Conservation (phyloP, 345 rosid species). For the Boechera stricta region DNA sequence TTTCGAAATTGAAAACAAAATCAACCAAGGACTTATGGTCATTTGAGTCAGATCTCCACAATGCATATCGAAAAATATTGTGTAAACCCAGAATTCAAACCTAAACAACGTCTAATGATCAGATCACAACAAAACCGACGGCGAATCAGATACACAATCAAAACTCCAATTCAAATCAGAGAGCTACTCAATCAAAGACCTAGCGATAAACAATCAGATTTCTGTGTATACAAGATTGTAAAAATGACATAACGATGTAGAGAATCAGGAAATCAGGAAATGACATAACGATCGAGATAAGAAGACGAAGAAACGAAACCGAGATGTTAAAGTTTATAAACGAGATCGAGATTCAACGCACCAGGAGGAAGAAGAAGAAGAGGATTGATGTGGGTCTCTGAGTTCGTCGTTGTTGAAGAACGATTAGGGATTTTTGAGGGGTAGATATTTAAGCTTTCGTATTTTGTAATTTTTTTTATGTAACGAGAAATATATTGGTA, state of each 20-base stretch:
- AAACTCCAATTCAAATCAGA: conserved; percentile 11
- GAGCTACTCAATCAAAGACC: conserved; percentile 1
- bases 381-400: not conserved
- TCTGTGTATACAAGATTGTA: not conserved
- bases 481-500: too few species aligned
- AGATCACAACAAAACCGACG: conserved; percentile 22
- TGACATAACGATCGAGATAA: not conserved
- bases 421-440: too few species aligned
- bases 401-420: not conserved
- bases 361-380: conserved; percentile 38
- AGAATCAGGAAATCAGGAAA: not conserved
- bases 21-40: not conserved
- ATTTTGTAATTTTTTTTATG: too few species aligned
- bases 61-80: conserved; percentile 18
- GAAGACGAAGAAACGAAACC: not conserved
- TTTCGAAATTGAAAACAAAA: conserved; percentile 10
- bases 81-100: conserved; percentile 5
- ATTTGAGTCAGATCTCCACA: conserved; percentile 28
- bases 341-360: conserved; percentile 26
- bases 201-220: not conserved
- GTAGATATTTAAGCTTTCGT: too few species aligned
- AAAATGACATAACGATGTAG: conserved; percentile 2
- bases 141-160: conserved; percentile 23
- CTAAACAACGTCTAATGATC: conserved; percentile 15
- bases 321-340: not conserved